Evolutionary conservation across 2,329 filamentous ascomycete genomes (phyloP).

Genomic region (Ophiocordyceps sinensis): DNA sequence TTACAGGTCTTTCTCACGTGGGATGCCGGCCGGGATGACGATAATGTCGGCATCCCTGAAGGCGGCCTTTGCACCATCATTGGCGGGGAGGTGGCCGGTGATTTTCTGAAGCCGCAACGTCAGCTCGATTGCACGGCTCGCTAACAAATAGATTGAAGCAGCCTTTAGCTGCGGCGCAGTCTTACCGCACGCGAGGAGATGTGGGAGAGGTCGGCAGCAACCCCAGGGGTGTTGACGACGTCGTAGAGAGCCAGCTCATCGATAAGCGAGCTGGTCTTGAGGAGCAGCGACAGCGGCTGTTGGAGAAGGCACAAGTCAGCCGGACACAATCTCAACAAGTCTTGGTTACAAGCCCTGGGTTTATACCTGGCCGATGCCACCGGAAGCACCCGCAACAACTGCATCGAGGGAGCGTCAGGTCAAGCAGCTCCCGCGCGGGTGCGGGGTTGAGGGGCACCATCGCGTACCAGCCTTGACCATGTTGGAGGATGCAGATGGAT

Average conservation of each 20-base stretch:
- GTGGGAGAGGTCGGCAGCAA: constrained; percentile 91
- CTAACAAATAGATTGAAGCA: neutral
- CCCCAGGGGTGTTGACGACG: constrained; percentile 97
- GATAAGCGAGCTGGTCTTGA: constrained; percentile 80
- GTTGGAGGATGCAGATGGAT: constrained; percentile 10
- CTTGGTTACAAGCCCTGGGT: neutral
- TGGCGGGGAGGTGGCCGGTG: constrained; percentile 73
- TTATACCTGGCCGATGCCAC: constrained; percentile 92
- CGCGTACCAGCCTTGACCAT: constrained; percentile 50
- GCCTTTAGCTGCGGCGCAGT: neutral
- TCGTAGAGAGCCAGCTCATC: constrained; percentile 95
- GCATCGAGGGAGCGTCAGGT: constrained; percentile 3
- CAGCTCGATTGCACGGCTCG: neutral
- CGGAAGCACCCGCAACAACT: constrained; percentile 89
- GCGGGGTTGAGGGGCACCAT: constrained; percentile 10
- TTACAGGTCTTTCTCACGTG: constrained; percentile 48
- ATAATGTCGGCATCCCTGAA: constrained; percentile 91
- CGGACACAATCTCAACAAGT: neutral
- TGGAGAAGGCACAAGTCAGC: constrained; percentile 9
- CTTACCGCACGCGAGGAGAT: constrained; percentile 77
- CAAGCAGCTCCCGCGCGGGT: constrained; percentile 1
- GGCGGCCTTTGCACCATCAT: constrained; percentile 73
- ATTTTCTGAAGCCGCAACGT: constrained; percentile 46
- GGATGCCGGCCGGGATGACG: constrained; percentile 95
- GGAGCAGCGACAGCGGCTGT: constrained; percentile 86